Evolutionary conservation across 164 flowering plant genomes (phyloP), one percentile per base, ranked within the genome.

Genomic region (Platanus orientalis): DNA sequence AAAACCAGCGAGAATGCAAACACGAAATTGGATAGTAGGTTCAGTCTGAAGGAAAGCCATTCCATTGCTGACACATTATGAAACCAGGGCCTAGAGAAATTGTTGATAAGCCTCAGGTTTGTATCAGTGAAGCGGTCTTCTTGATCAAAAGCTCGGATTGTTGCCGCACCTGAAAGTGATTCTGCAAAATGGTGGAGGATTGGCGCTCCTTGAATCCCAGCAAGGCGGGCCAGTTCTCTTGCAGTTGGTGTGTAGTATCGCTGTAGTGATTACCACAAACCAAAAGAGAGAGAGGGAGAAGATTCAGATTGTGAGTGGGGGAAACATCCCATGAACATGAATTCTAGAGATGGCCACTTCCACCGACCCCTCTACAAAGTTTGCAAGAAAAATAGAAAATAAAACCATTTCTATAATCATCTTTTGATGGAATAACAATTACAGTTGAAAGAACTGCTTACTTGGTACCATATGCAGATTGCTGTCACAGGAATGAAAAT

Each of bases 151-250:
- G 96, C 96, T 58, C 96, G 88, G 54, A 92, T 90, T 40, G 92
- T 83, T 51, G 93, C 87, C 55, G 96, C 93, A 52, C 98, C 98
- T 12, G 90, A 42, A 54, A 92, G 82, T 61, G 98, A 90, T 76
- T 92, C 98, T 57, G 90, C 80, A 76, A 90, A 92, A 75, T 92
- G 98, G 70, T 92, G 98, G 50, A 92, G 92, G 64, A 90, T 88
- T 52, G 98, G 98, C 74, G 96, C 79, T 74, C 81, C 71, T 75
- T 87, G 82, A 66, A 90, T 82, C 24, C 89, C 93, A 16, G 87
- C 63, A 67, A 92, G 69, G 28, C 98, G 88, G 13, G 96, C 96
- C 17, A 92, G 80, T 71, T 92, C 98, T 76, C 98, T 83, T 59
- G 93, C 96, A 17, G 96, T 88, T 54, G 93, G 96, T 77, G 76